These are phyloP conservation scores for Epichloe uncinata DNA, from an alignment of 2,329 filamentous ascomycete species.

Conservation along the genomic window DNA sequence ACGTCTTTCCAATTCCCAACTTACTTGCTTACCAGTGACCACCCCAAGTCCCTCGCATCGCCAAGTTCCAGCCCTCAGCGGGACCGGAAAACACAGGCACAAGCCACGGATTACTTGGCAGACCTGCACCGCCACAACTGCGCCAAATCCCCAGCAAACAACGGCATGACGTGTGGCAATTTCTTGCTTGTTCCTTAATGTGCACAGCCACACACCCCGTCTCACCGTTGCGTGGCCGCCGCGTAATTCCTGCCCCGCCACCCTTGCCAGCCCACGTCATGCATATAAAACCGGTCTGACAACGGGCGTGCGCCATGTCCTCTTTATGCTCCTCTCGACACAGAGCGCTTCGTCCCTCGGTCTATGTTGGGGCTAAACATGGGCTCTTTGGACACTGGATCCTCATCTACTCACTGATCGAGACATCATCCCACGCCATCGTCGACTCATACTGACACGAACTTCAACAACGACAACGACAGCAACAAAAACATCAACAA, in stretches of 20 bases:
- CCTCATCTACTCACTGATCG: not conserved
- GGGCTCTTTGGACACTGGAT: conserved; percentile 7
- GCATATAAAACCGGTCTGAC: conserved; percentile 1
- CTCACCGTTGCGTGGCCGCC: not conserved
- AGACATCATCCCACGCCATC: not conserved
- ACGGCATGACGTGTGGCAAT: not conserved
- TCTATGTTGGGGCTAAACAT: not conserved
- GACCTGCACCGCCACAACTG: too few relatives aligned
- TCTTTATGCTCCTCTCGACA: too few relatives aligned
- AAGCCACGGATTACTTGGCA: too few relatives aligned
- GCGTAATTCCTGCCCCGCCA: not conserved
- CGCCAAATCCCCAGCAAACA: too few relatives aligned
- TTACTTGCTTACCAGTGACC: too few relatives aligned
- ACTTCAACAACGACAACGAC: not conserved
- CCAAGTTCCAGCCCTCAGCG: too few relatives aligned
- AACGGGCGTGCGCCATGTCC: not conserved
- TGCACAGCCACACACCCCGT: not conserved
- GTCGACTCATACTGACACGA: not conserved
- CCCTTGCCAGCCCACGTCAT: not conserved
- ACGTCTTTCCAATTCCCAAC: too few relatives aligned
- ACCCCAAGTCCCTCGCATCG: too few relatives aligned
- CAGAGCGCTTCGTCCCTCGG: not conserved
- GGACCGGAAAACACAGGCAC: too few relatives aligned
- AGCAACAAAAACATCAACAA: not conserved
- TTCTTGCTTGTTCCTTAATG: too few relatives aligned